Conservation (phyloP, 495 filamentous ascomycete genomes). For the Tuber melanosporum region DNA sequence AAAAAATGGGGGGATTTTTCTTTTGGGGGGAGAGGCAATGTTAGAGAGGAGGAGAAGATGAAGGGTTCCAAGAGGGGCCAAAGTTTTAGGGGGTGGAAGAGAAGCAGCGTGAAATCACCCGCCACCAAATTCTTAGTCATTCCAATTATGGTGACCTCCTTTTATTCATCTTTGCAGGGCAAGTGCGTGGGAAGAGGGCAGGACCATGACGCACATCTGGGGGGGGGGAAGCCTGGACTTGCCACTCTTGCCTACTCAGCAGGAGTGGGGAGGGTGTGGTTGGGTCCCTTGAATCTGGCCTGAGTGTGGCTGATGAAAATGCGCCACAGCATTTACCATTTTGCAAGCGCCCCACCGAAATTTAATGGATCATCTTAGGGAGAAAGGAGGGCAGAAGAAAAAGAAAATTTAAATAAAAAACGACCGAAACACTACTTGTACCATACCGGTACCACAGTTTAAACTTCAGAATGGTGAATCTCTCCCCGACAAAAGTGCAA, state of each 20-base stretch:
- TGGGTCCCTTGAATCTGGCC: not conserved
- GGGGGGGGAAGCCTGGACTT: not conserved
- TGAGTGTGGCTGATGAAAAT: not conserved
- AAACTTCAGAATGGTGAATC: not conserved
- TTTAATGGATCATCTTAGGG: not conserved
- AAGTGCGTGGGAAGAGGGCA: not conserved
- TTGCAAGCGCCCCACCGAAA: not conserved
- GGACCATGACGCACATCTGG: not conserved
- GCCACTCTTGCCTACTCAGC: not conserved
- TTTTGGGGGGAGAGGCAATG: not conserved
- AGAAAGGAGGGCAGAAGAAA: not conserved
- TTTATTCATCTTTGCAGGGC: not conserved
- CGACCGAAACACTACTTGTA: not conserved
- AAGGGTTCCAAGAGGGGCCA: conserved; percentile 2
- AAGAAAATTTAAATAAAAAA: not conserved
- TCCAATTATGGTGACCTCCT: conserved; percentile 4
- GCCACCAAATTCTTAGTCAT: conserved; percentile 6
- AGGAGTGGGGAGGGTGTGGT: not conserved
- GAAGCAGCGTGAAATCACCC: not conserved
- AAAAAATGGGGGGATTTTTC: not conserved
- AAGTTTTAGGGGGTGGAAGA: conserved; percentile 1
- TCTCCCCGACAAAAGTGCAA: not conserved
- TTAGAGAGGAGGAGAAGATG: conserved; percentile 1
- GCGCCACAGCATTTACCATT: not conserved
- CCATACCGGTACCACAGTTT: conserved; percentile 1